Evolutionary conservation across 169 alveolate species (phyloP).

Genomic region (Plasmodium reichenowi): DNA sequence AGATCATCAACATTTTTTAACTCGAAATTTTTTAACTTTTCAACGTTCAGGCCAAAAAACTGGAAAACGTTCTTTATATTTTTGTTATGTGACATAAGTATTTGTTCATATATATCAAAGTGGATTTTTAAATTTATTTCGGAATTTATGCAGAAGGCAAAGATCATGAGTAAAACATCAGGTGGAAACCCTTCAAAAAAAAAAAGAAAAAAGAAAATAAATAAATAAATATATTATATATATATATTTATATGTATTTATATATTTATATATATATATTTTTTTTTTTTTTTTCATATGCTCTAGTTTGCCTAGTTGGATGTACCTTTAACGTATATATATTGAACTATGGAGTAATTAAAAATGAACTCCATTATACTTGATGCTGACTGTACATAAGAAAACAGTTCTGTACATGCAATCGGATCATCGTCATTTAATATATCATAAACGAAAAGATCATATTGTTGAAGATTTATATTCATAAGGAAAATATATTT

Average conservation of each 20-base stretch:
- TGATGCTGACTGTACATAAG: conserved; percentile 21
- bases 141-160: conserved; percentile 51
- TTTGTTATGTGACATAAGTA: conserved; percentile 1
- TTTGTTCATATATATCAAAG: conserved; percentile 45
- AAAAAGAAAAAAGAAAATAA: background rate
- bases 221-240: background rate
- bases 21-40: conserved; percentile 23
- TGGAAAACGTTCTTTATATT: conserved; percentile 21
- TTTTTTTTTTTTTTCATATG: no score
- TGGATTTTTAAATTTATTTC: conserved; percentile 46
- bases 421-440: conserved; percentile 46
- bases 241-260: background rate
- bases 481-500: conserved; percentile 54
- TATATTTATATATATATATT: no score
- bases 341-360: conserved; percentile 37
- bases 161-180: conserved; percentile 41
- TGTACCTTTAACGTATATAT: conserved; percentile 37
- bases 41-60: conserved; percentile 28
- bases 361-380: conserved; percentile 36
- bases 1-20: conserved; percentile 1
- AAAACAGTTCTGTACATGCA: conserved; percentile 32
- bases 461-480: conserved; percentile 18
- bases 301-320: background rate
- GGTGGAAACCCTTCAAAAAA: conserved; percentile 39
- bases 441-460: conserved; percentile 36